Evolutionary conservation across 139 green algal species (phyloP).

Genomic region (Eudorina sp.): DNA sequence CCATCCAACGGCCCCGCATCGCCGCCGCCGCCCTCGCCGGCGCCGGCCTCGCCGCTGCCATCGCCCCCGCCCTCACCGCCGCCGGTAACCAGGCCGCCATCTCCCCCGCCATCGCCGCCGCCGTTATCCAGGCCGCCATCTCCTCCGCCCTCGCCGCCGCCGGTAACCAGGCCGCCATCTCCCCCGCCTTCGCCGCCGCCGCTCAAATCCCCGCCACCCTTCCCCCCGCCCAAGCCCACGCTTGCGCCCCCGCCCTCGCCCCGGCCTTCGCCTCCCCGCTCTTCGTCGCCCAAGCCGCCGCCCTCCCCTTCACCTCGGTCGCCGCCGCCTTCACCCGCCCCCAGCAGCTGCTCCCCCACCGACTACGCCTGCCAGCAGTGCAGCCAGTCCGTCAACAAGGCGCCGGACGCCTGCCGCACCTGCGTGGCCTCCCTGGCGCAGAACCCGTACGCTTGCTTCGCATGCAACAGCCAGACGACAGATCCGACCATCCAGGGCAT

Average conservation of each 20-base stretch:
- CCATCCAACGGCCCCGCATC: not conserved
- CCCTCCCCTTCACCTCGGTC: not conserved
- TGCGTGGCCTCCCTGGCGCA: not conserved
- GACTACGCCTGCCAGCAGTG: not conserved
- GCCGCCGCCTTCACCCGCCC: not conserved
- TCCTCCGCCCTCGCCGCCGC: not conserved
- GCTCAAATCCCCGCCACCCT: not conserved
- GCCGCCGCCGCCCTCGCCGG: not conserved
- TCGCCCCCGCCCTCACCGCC: not conserved
- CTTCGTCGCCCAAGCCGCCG: not conserved
- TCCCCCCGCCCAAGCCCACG: not conserved
- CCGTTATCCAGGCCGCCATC: slow-evolving; percentile 12
- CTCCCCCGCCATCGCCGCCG: not conserved
- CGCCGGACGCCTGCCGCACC: not conserved
- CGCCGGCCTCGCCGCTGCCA: not conserved
- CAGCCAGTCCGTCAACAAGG: not conserved
- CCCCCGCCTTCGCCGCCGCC: not conserved
- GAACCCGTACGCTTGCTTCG: not conserved
- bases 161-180: not conserved
- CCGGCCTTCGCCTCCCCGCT: not conserved
- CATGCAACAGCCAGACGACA: not conserved
- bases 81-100: not conserved
- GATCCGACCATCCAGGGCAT: not conserved
- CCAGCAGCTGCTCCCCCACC: not conserved
- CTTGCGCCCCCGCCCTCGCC: not conserved